Evolutionary conservation across 139 green algal species (phyloP), one percentile per base, ranked within the genome.

Genomic region (Medakamo hakoo): DNA sequence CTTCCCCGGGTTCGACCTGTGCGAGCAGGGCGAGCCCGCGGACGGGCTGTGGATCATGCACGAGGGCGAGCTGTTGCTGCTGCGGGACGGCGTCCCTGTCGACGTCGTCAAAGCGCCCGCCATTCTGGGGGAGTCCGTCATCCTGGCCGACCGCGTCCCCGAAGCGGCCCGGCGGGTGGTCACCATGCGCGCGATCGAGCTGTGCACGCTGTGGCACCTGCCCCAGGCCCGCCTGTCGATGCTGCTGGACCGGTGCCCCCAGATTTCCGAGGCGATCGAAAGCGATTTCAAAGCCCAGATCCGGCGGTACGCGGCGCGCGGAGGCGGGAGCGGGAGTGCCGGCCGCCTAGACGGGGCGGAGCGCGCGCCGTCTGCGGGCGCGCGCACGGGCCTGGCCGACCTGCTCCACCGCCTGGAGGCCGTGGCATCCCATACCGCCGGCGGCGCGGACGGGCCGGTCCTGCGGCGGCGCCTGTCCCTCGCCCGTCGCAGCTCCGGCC

Each of bases 11-110:
- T 55, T 64, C 63, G 55, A 62, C 55, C 56, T 70, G 56, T 64
- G 20, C 27, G 31, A 55, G 30, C 55, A 70, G 55, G 48, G 64
- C 0, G 27, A 70, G 26, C 27, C 19, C 23, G 58, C 64, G 29
- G 64, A 70, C 25, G 26, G 25, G 5, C 62, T 70, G 22, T 70
- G 64, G 64, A 21, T 70, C n/a, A 28, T 70, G 31, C 55, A 59
- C 4, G 55, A 52, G 16, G 40, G 40, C 40, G 40, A 52, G 40
- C 40, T 52, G 9, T 16, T 52, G 40, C 40, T 52, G 40, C 40
- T 52, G 40, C 40, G 40, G 40, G 40, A 52, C 16, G 40, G 40
- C 16, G 40, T 52, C 9, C 40, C 40, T 16, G 40, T 52, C 40
- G 40, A 52, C 40, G 40, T 52, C 40, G 40, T 52, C 9, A 9